These are phyloP conservation scores for Entomortierella parvispora DNA, from an alignment of 192 early-diverging fungal species.

Conservation along the genomic window DNA sequence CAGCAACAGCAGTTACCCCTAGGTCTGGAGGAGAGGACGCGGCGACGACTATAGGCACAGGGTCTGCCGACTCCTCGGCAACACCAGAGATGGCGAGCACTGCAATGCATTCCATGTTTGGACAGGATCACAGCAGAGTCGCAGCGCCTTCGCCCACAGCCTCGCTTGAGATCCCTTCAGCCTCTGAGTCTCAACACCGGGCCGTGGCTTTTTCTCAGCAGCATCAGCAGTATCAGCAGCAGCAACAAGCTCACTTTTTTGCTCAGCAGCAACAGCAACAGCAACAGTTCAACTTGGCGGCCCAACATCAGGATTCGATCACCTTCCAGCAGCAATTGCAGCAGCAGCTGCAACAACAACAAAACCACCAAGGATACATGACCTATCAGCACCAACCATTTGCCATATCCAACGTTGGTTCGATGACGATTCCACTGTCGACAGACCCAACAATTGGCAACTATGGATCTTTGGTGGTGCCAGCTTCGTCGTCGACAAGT, in stretches of 20 bases:
- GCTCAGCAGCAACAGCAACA: slow-evolving; percentile 3
- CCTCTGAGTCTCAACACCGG: neutral
- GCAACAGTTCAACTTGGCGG: neutral
- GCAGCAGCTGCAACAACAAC: slow-evolving; percentile 18
- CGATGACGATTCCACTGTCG: slow-evolving; percentile 28
- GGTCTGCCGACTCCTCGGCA: neutral
- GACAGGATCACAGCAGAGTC: neutral
- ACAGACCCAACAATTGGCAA: slow-evolving; percentile 11
- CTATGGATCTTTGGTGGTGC: slow-evolving; percentile 43
- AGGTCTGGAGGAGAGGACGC: neutral
- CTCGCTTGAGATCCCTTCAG: slow-evolving; percentile 21
- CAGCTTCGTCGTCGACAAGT: slow-evolving; percentile 32
- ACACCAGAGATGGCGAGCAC: neutral
- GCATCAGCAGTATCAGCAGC: neutral
- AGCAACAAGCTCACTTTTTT: neutral
- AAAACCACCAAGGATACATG: neutral
- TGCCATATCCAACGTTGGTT: slow-evolving; percentile 3
- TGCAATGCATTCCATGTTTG: neutral
- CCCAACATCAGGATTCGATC: slow-evolving; percentile 8
- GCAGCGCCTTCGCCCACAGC: slow-evolving; percentile 5
- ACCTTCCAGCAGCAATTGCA: neutral
- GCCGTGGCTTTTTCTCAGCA: neutral
- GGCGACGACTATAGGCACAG: neutral
- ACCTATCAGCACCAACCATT: slow-evolving; percentile 3
- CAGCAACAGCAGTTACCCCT: neutral